Conservation (phyloP, 129 eudicot genomes). For the Solidago caesia region DNA sequence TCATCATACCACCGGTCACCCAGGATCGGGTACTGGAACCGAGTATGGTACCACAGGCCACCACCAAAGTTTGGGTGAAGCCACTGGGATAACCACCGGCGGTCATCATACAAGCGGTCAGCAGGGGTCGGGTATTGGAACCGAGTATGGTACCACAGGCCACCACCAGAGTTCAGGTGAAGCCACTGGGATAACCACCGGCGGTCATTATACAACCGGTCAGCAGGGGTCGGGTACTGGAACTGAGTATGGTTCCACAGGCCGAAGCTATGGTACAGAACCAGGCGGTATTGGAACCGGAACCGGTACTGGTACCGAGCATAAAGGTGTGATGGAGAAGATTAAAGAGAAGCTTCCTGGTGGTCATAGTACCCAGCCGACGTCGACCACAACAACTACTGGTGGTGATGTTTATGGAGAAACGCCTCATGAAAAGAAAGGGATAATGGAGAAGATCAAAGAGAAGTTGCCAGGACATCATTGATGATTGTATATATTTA, state of each 20-base stretch:
- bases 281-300: slow-evolving; percentile 1
- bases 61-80: not conserved
- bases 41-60: not conserved
- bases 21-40: too few relatives aligned
- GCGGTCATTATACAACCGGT: slow-evolving; percentile 5
- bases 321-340: slow-evolving; percentile 55
- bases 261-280: not conserved
- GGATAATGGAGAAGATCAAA: slow-evolving; percentile 70
- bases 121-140: too few relatives aligned
- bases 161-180: slow-evolving; percentile 4
- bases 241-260: not conserved
- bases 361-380: slow-evolving; percentile 20
- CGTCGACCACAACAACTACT: not conserved
- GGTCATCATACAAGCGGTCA: not conserved
- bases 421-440: slow-evolving; percentile 55
- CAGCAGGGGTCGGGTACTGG: slow-evolving; percentile 1
- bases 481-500: not conserved
- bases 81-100: not conserved
- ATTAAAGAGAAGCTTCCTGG: slow-evolving; percentile 62
- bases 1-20: too few relatives aligned
- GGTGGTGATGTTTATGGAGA: slow-evolving; percentile 28
- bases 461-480: slow-evolving; percentile 60
- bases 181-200: not conserved
- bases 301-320: slow-evolving; percentile 22
- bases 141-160: too few relatives aligned